Evolutionary conservation across 805 yeast species (phyloP).

Genomic region (Debaryomyces maramus): DNA sequence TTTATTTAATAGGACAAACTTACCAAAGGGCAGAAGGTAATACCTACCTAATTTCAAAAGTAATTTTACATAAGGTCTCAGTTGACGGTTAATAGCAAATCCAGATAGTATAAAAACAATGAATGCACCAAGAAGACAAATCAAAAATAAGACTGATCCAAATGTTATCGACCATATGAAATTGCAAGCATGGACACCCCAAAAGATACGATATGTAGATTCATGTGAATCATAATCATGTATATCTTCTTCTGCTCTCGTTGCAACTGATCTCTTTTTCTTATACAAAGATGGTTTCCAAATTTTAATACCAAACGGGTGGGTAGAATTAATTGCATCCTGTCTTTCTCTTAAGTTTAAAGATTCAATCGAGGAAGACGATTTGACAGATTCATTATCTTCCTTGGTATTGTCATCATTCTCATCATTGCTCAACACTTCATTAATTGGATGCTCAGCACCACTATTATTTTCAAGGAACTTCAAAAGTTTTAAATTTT

Average conservation of each 20-base stretch:
- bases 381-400: constrained; percentile 22
- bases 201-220: constrained; percentile 51
- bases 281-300: constrained; percentile 98
- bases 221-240: constrained; percentile 62
- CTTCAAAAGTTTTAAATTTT: constrained; percentile 16
- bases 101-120: constrained; percentile 43
- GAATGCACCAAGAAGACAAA: constrained; percentile 53
- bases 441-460: constrained; percentile 20
- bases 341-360: constrained; percentile 89
- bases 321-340: constrained; percentile 93
- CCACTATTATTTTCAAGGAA: constrained; percentile 11
- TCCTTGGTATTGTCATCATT: constrained; percentile 23
- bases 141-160: constrained; percentile 59
- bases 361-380: constrained; percentile 66
- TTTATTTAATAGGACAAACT: constrained; percentile 71
- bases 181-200: constrained; percentile 69
- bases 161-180: constrained; percentile 69
- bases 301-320: constrained; percentile 96
- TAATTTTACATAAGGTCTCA: constrained; percentile 61
- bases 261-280: constrained; percentile 86
- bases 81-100: constrained; percentile 47
- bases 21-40: constrained; percentile 85
- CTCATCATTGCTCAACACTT: constrained; percentile 28
- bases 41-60: constrained; percentile 67
- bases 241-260: constrained; percentile 89